Percentiles rank a stretch among this genome's conserved stretches.
Conservation (phyloP, 2,329 filamentous ascomycete species). For the Coniochaeta hoffmannii region DNA sequence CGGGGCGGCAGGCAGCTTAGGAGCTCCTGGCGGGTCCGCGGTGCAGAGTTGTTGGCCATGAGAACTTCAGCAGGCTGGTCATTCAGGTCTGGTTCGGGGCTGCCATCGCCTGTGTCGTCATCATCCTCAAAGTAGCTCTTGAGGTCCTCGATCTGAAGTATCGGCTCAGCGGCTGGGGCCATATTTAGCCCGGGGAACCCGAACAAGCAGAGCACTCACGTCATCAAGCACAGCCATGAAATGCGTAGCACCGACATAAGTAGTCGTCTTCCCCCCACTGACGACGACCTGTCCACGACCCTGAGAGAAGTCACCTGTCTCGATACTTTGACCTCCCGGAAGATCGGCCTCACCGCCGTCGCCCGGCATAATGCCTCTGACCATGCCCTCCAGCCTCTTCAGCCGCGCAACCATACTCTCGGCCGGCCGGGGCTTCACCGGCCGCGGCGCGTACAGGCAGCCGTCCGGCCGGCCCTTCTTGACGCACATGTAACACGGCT, state of each 20-base stretch:
- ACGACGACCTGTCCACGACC: constrained; percentile 30
- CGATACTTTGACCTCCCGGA: not conserved
- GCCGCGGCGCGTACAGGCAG: constrained; percentile 42
- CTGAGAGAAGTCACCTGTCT: constrained; percentile 15
- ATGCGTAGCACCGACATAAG: constrained; percentile 52
- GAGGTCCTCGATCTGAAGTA: constrained; percentile 46
- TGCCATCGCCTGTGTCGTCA: constrained; percentile 17
- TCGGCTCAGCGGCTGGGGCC: not conserved
- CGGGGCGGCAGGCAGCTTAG: constrained; percentile 39
- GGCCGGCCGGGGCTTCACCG: constrained; percentile 29
- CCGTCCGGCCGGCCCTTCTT: constrained; percentile 38
- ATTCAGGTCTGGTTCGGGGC: constrained; percentile 20
- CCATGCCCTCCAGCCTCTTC: constrained; percentile 48
- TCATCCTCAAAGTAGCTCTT: constrained; percentile 48
- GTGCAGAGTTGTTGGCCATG: constrained; percentile 29
- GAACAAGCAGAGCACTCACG: constrained; percentile 27
- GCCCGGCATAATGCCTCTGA: constrained; percentile 45
- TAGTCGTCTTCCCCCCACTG: constrained; percentile 27
- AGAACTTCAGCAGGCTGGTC: constrained; percentile 33
- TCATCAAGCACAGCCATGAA: constrained; percentile 55
- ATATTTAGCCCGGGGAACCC: not conserved
- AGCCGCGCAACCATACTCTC: constrained; percentile 47
- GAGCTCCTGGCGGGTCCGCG: constrained; percentile 36
- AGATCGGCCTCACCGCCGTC: constrained; percentile 17
- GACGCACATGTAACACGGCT: constrained; percentile 44